A percentile compares a stretch with the other conserved stretches of the same genome.
phyloP scores from a whole-genome alignment of 306 rosid genomes.

The Quercus suber region DNA sequence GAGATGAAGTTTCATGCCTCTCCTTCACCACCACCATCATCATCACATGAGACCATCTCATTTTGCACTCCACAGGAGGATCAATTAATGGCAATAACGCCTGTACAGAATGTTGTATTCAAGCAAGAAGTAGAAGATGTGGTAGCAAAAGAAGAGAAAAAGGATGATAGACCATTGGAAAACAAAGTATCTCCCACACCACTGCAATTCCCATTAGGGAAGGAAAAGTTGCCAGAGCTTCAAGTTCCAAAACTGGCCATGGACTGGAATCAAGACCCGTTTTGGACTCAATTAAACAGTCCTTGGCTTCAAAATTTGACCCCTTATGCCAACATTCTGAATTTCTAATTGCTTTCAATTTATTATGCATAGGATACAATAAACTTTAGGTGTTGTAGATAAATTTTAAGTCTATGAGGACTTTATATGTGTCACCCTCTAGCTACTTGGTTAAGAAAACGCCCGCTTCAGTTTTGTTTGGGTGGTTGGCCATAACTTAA shows the following conservation, averaged over 20 bases:
- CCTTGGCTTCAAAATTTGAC: slow-evolving; percentile 80
- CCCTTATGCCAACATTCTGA: slow-evolving; percentile 55
- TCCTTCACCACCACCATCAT: slow-evolving; percentile 53
- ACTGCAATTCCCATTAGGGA: slow-evolving; percentile 40
- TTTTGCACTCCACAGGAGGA: slow-evolving; percentile 35
- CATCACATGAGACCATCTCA: slow-evolving; percentile 53
- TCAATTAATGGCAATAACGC: slow-evolving; percentile 3
- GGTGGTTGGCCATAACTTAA: background rate
- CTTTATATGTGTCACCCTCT: background rate
- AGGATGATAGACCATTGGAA: slow-evolving; percentile 15
- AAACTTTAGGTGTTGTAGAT: slow-evolving; percentile 19
- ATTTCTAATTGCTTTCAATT: slow-evolving; percentile 30
- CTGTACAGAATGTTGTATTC: slow-evolving; percentile 21
- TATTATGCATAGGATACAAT: background rate
- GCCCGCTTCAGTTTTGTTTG: background rate
- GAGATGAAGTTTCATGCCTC: slow-evolving; percentile 50
- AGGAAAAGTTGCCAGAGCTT: slow-evolving; percentile 53
- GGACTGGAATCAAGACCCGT: slow-evolving; percentile 78
- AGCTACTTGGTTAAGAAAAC: background rate
- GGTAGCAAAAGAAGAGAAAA: background rate
- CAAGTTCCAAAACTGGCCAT: slow-evolving; percentile 49
- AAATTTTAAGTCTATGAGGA: background rate
- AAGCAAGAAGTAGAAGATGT: slow-evolving; percentile 44
- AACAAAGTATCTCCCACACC: slow-evolving; percentile 26
- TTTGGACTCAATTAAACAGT: slow-evolving; percentile 69